These are phyloP conservation scores for Viridothelium virens DNA, from an alignment of 495 filamentous ascomycete genomes.

Conservation along the genomic window DNA sequence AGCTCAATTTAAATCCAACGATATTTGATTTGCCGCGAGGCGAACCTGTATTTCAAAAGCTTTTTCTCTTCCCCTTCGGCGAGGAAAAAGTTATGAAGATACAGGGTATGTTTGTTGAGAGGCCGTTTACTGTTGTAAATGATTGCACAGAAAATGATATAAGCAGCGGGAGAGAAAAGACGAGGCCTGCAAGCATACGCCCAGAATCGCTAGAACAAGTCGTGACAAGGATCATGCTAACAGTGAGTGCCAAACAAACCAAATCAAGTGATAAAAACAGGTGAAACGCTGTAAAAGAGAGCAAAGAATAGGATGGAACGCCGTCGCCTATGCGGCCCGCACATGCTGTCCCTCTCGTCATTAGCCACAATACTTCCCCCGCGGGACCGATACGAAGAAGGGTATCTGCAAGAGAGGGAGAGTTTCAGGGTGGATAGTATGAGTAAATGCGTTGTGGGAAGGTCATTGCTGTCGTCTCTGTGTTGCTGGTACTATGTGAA, in stretches of 20 bases:
- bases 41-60: constrained; percentile 5
- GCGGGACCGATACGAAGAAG: background rate
- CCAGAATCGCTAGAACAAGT: no score
- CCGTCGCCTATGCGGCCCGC: background rate
- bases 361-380: background rate
- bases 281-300: background rate
- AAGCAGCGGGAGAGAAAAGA: background rate
- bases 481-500: background rate
- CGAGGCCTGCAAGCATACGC: no score
- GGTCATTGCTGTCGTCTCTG: constrained; percentile 8
- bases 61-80: background rate
- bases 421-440: background rate
- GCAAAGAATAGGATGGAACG: background rate
- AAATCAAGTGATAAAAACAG: background rate
- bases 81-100: background rate
- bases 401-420: background rate
- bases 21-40: constrained; percentile 7
- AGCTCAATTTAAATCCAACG: background rate
- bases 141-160: constrained; percentile 2
- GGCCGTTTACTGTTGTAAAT: background rate
- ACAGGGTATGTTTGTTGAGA: background rate
- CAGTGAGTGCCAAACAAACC: background rate
- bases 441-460: background rate
- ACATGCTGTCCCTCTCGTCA: background rate
- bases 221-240: background rate